Evolutionary conservation across 768 basidiomycete species (phyloP).

Genomic region (Russula brevipes): DNA sequence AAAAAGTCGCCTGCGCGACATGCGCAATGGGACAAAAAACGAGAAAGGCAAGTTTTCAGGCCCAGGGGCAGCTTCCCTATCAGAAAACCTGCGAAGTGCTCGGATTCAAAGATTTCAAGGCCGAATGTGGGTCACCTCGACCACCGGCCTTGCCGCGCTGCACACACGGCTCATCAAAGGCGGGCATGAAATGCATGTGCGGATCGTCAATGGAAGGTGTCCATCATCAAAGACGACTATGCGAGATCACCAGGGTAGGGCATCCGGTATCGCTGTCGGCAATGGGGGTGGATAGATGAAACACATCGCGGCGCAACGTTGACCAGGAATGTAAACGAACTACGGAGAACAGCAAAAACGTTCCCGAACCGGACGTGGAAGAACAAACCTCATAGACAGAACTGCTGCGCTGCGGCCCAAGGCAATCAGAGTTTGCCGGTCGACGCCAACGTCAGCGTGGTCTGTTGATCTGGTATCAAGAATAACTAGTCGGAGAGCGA

Average conservation of each 20-base stretch:
- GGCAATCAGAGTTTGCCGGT: neutral
- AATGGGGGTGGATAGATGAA: neutral
- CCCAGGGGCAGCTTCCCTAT: neutral
- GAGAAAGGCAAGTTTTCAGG: slow-evolving; percentile 10
- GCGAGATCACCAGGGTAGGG: neutral
- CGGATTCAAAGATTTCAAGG: neutral
- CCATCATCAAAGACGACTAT: neutral
- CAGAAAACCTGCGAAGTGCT: slow-evolving; percentile 12
- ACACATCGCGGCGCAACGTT: neutral
- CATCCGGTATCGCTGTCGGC: neutral
- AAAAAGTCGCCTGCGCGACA: slow-evolving; percentile 2
- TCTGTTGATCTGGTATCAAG: slow-evolving; percentile 3
- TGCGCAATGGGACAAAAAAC: neutral
- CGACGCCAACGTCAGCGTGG: neutral
- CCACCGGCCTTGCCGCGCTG: neutral
- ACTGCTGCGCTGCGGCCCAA: neutral
- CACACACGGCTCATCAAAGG: neutral
- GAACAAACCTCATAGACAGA: neutral
- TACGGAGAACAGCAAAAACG: neutral
- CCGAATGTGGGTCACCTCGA: neutral
- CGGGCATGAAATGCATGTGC: neutral
- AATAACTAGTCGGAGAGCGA: neutral
- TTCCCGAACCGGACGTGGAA: neutral
- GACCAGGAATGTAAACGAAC: slow-evolving; percentile 1
- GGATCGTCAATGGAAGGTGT: slow-evolving; percentile 5